Base-by-base conservation (phyloP, 163 green algal genomes). In the Chlorella variabilis region DNA sequence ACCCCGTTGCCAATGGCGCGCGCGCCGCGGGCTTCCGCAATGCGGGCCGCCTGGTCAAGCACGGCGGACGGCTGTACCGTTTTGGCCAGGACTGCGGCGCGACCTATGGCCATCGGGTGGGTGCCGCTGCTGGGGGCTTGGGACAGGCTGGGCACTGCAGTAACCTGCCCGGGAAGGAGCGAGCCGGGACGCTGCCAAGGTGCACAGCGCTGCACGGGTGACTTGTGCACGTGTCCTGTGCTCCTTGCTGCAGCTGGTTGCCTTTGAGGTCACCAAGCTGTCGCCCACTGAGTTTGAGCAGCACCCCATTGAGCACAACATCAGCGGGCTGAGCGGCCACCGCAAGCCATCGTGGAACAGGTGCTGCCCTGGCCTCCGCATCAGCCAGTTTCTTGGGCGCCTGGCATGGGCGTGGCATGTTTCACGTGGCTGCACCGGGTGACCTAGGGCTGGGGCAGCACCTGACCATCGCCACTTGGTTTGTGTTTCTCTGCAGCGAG, bases 31-130 rank as follows among this genome's bases (percentile, higher is more conserved):
- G 77, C 18, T 59, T 74, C 18, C 85, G 87, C 69, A 83, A 41
- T 36, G 87, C 61, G 4, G 87, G 87, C 25, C 67, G 82, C 34
- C 49, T 83, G 34, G 33, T 91, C 20, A 48, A 81, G 56, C 33
- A 82, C 42, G 29, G 78, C 13, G 84, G 66, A 1, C 56, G 58
- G 38, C 74, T 80, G 17, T 87, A 84, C 71, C 78, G 87, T 62
- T 89, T 91, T 78, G 87, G 81, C 11, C 87, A 91, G 77, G 84
- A 89, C 79, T 91, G 87, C 70, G 68, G 36, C 29, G 17, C 34
- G 61, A 88, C 79, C 3, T 91, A 91, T 29, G 87, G 87, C 21
- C 70, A 85, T 66, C 78, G 62, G 77, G 83, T 90, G 59, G 31
- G 59, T 11, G 15, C 20, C 23, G n/a, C n/a, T n/a, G n/a, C n/a